A percentile compares a stretch with the other conserved stretches of the same genome.
Conservation (phyloP, 1,284 basidiomycete species). For the Fistulinella cinereoalba region DNA sequence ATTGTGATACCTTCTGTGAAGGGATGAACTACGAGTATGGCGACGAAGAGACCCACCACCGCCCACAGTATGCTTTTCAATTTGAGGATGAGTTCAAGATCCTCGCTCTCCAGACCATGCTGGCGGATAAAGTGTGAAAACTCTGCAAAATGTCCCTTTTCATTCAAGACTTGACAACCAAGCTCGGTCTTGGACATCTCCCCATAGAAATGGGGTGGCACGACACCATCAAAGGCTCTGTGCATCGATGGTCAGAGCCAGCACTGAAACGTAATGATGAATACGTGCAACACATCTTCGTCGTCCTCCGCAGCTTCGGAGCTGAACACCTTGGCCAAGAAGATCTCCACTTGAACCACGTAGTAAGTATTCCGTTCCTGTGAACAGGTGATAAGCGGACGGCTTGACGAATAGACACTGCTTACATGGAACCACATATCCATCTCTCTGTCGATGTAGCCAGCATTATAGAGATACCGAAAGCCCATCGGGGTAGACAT, state of each 20-base stretch:
- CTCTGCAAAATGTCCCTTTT: constrained; percentile 89
- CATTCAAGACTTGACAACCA: constrained; percentile 86
- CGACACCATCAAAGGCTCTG: constrained; percentile 81
- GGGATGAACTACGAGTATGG: neutral
- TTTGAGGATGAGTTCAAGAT: constrained; percentile 81
- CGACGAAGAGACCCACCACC: constrained; percentile 62
- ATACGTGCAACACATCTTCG: constrained; percentile 57
- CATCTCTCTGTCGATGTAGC: constrained; percentile 93
- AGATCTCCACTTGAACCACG: constrained; percentile 84
- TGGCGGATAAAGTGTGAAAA: constrained; percentile 89
- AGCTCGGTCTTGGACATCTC: constrained; percentile 96
- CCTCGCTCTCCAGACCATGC: constrained; percentile 82
- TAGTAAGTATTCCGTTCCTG: constrained; percentile 87
- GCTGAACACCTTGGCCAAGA: constrained; percentile 74
- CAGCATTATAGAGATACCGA: constrained; percentile 85
- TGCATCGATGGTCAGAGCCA: constrained; percentile 4
- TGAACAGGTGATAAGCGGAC: constrained; percentile 9
- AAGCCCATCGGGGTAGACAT: constrained; percentile 95
- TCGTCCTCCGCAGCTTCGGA: constrained; percentile 58
- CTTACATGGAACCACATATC: constrained; percentile 92
- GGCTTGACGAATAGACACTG: neutral
- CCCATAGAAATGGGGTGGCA: constrained; percentile 96
- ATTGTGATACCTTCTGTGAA: constrained; percentile 1
- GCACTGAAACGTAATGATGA: neutral
- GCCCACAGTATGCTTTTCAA: constrained; percentile 97